Evolutionary conservation across 495 filamentous ascomycete species (phyloP).

Genomic region (Halenospora varia): DNA sequence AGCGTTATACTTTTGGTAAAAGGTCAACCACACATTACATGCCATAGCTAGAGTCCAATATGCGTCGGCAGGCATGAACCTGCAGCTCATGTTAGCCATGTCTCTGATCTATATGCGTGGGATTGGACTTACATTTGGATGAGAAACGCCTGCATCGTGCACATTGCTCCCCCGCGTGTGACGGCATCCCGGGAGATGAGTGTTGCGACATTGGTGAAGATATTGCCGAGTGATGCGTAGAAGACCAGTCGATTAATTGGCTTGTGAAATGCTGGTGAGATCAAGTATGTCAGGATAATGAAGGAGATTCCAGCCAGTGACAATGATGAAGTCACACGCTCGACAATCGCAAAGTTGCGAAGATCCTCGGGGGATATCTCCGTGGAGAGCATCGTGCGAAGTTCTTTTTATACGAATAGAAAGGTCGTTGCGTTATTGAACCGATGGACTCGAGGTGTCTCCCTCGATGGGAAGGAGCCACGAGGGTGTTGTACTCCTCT

Average conservation of each 20-base stretch:
- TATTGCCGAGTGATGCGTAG: conserved; percentile 80
- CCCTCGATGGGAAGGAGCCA: not conserved
- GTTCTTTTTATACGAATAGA: not conserved
- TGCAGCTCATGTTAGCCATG: conserved; percentile 31
- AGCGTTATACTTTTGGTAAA: conserved; percentile 72
- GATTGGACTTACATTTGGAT: conserved; percentile 59
- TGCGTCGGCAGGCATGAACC: conserved; percentile 77
- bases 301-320: conserved; percentile 70
- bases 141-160: conserved; percentile 73
- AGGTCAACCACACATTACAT: conserved; percentile 81
- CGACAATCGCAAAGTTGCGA: conserved; percentile 37
- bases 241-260: conserved; percentile 89
- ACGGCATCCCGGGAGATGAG: conserved; percentile 53
- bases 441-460: not conserved
- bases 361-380: conserved; percentile 23
- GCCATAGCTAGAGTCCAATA: conserved; percentile 84
- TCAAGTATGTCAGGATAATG: conserved; percentile 66
- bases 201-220: conserved; percentile 75
- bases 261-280: conserved; percentile 62
- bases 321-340: conserved; percentile 63
- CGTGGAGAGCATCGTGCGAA: conserved; percentile 13
- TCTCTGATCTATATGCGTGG: not conserved
- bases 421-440: not conserved
- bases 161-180: conserved; percentile 50
- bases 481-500: too few species aligned